A percentile compares a stretch with the other conserved stretches of the same genome.
Conservation (phyloP, 2,329 filamentous ascomycete genomes). For the Fusarium mangiferae region DNA sequence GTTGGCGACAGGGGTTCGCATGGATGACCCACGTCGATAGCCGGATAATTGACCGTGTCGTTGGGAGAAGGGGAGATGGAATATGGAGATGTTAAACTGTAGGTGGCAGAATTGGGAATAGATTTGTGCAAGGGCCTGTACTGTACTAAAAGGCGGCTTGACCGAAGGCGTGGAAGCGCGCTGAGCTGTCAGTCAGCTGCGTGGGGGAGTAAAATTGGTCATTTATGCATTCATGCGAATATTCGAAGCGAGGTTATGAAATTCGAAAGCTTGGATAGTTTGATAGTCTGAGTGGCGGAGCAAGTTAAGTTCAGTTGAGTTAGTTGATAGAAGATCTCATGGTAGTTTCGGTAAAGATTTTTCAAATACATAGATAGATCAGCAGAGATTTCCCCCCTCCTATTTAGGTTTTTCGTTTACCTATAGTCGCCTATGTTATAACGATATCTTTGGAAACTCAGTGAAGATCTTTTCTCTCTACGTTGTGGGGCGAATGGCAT, state of each 20-base stretch:
- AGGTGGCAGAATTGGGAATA: conserved; percentile 23
- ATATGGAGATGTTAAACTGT: conserved; percentile 5
- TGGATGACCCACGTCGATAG: conserved; percentile 31
- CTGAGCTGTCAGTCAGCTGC: conserved; percentile 37
- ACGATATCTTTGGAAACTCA: background rate
- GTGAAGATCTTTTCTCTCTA: conserved; percentile 11
- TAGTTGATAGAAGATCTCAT: background rate
- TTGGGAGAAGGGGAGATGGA: conserved; percentile 23
- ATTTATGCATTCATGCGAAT: conserved; percentile 46
- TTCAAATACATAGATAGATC: background rate
- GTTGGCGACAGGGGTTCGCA: conserved; percentile 23
- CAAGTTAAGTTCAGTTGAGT: background rate
- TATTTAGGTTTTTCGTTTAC: background rate
- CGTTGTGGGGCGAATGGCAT: conserved; percentile 17
- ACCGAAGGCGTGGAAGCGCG: conserved; percentile 47
- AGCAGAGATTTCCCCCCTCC: background rate
- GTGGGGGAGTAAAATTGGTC: conserved; percentile 45
- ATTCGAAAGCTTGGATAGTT: conserved; percentile 2
- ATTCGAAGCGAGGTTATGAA: conserved; percentile 31
- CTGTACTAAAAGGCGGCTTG: conserved; percentile 34
- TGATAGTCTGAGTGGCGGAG: background rate
- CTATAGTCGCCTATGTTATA: background rate
- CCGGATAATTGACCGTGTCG: conserved; percentile 24
- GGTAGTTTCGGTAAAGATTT: background rate
- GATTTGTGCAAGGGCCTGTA: conserved; percentile 22